Percentiles rank a stretch among this genome's conserved stretches.
phyloP scores from a whole-genome alignment of 2,329 filamentous ascomycete genomes.

The Elsinoe arachidis region DNA sequence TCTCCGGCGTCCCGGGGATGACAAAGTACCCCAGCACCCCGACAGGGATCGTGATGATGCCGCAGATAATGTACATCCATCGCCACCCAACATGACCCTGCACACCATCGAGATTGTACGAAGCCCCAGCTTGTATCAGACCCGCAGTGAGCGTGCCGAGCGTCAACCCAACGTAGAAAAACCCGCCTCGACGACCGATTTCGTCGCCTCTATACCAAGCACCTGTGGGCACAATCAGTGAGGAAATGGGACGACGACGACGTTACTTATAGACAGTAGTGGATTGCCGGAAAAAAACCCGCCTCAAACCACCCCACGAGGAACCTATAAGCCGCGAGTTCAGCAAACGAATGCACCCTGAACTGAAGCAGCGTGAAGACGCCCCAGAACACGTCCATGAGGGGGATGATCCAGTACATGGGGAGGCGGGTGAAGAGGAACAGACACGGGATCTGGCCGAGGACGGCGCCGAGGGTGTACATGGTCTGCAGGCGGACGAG shows the following conservation, averaged over 20 bases:
- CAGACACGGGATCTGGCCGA: slow-evolving; percentile 45
- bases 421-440: slow-evolving; percentile 39
- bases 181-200: slow-evolving; percentile 37
- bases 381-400: slow-evolving; percentile 47
- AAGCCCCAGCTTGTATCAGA: slow-evolving; percentile 30
- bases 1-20: slow-evolving; percentile 39
- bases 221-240: slow-evolving; percentile 3
- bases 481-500: slow-evolving; percentile 49
- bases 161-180: slow-evolving; percentile 45
- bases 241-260: no score
- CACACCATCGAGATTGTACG: slow-evolving; percentile 34
- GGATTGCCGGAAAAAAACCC: slow-evolving; percentile 18
- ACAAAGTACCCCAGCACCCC: slow-evolving; percentile 45
- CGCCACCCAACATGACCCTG: slow-evolving; percentile 42
- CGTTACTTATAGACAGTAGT: not conserved
- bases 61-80: slow-evolving; percentile 54
- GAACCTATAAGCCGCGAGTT: slow-evolving; percentile 13
- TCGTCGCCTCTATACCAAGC: slow-evolving; percentile 18
- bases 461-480: slow-evolving; percentile 43
- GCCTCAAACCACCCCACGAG: slow-evolving; percentile 17
- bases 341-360: slow-evolving; percentile 38
- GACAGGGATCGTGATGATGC: slow-evolving; percentile 43
- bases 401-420: slow-evolving; percentile 45
- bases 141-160: slow-evolving; percentile 46
- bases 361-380: slow-evolving; percentile 50